These are phyloP conservation scores for Andrographis paniculata DNA, from an alignment of 305 asterid species.

Conservation along the genomic window DNA sequence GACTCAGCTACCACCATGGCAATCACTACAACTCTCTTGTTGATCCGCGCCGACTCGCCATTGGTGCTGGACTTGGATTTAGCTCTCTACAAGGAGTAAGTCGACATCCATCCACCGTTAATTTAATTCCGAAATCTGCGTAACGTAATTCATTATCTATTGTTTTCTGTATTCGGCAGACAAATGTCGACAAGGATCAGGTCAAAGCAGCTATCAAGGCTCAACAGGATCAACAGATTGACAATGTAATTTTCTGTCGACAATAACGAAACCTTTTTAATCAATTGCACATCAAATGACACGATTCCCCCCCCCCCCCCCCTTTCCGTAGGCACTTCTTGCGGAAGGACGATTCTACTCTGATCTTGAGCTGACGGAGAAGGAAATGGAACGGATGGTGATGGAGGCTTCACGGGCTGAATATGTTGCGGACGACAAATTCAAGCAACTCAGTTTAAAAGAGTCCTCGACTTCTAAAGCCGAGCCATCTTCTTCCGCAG, in stretches of 20 bases:
- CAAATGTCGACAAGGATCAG: slow-evolving; percentile 70
- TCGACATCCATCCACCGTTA: slow-evolving; percentile 1
- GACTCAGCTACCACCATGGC: slow-evolving; percentile 91
- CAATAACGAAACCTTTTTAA: slow-evolving; percentile 2
- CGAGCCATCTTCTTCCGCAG: slow-evolving; percentile 95
- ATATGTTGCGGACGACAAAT: slow-evolving; percentile 59
- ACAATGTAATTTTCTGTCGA: slow-evolving; percentile 40
- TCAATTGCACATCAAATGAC: slow-evolving; percentile 8
- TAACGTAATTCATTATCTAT: no score
- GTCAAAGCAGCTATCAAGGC: slow-evolving; percentile 97
- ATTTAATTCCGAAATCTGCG: no score
- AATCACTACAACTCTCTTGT: slow-evolving; percentile 97
- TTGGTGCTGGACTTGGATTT: slow-evolving; percentile 97
- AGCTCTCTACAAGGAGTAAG: slow-evolving; percentile 88
- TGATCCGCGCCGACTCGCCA: slow-evolving; percentile 74
- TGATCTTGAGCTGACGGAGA: slow-evolving; percentile 94
- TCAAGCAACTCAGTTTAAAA: slow-evolving; percentile 48
- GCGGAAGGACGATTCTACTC: slow-evolving; percentile 98
- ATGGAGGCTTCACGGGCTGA: slow-evolving; percentile 97
- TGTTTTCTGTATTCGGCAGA: slow-evolving; percentile 43
- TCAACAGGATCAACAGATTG: slow-evolving; percentile 98
- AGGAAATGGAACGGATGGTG: slow-evolving; percentile 96
- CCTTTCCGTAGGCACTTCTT: slow-evolving; percentile 65
- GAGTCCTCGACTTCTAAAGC: slow-evolving; percentile 87
- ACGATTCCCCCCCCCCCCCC: background rate